These are phyloP conservation scores for Alternaria brassicicola DNA, from an alignment of 2,329 filamentous ascomycete species.

Conservation along the genomic window DNA sequence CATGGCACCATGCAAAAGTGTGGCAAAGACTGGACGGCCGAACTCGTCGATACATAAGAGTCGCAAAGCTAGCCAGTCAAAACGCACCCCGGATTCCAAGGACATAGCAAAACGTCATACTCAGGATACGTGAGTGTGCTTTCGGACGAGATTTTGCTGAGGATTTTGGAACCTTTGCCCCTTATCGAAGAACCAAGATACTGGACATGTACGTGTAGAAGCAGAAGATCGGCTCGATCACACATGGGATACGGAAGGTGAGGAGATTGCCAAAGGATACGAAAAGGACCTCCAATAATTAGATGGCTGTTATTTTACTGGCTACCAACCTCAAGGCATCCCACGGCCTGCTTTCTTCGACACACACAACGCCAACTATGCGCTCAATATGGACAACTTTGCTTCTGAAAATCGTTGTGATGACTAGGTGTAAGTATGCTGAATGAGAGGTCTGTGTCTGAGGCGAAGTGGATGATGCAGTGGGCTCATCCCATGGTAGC, in stretches of 20 bases:
- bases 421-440: background rate
- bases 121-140: background rate
- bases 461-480: too few species aligned
- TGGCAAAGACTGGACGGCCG: background rate
- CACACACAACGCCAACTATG: background rate
- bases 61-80: background rate
- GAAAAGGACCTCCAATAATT: background rate
- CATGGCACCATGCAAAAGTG: background rate
- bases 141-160: background rate
- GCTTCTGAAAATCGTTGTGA: background rate
- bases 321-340: background rate
- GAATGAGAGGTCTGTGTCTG: too few species aligned
- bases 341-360: background rate
- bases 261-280: background rate
- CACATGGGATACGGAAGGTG: too few species aligned
- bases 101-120: background rate
- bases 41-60: background rate
- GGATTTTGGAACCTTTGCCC: too few species aligned
- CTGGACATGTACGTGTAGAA: too few species aligned
- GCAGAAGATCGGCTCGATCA: too few species aligned
- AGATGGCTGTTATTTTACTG: background rate
- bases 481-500: too few species aligned
- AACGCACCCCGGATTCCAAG: background rate
- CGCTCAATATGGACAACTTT: too few species aligned
- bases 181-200: too few species aligned